phyloP scores from a whole-genome alignment of 768 basidiomycete species.

The Russula abietina region DNA sequence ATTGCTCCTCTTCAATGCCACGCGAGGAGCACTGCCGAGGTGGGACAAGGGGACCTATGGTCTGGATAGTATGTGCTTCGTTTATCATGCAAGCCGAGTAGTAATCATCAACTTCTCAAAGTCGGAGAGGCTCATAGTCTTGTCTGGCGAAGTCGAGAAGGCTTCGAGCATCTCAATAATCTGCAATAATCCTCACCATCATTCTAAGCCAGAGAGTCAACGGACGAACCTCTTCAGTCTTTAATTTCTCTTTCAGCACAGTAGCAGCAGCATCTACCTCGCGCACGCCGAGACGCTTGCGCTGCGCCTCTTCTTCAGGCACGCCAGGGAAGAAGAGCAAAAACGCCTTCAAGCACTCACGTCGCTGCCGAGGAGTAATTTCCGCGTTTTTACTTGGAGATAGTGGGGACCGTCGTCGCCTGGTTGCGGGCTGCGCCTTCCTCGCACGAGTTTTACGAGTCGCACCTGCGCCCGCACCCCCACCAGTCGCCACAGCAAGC shows the following conservation, averaged over 20 bases:
- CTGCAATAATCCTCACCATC: conserved; percentile 33
- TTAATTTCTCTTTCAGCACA: conserved; percentile 66
- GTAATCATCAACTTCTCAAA: conserved; percentile 72
- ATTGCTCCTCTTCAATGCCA: no score
- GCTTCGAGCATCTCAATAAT: conserved; percentile 74
- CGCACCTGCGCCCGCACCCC: neutral
- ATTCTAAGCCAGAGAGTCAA: neutral
- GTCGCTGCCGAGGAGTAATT: conserved; percentile 21
- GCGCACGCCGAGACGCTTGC: conserved; percentile 55
- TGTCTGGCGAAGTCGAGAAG: conserved; percentile 66
- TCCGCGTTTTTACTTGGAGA: neutral
- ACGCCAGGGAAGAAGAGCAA: no score
- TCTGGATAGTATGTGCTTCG: neutral
- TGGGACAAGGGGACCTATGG: neutral
- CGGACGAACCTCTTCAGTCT: conserved; percentile 57
- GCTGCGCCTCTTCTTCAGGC: conserved; percentile 35
- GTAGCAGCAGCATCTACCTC: conserved; percentile 57
- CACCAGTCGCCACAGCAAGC: neutral
- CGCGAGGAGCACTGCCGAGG: neutral
- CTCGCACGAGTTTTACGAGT: conserved; percentile 12
- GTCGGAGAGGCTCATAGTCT: conserved; percentile 59
- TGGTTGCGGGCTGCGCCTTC: neutral
- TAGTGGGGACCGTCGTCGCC: neutral
- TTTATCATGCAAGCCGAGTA: conserved; percentile 44
- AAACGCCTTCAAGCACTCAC: no score